phyloP scores from a whole-genome alignment of 2,329 filamentous ascomycete genomes.

The Curvularia verruculosa region DNA sequence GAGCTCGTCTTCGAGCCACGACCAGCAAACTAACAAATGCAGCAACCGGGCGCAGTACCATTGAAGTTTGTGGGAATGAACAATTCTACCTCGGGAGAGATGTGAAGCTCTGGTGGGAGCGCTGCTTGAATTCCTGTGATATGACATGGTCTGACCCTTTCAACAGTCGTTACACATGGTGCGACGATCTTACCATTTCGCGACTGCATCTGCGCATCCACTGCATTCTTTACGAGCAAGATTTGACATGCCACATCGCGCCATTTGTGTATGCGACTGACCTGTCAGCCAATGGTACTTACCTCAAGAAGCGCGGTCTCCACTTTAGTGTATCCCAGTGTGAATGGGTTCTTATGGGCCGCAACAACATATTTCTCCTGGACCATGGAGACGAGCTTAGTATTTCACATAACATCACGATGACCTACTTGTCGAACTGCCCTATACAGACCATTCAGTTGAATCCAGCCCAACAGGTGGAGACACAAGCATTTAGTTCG shows the following conservation, averaged over 20 bases:
- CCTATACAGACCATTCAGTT: slow-evolving; percentile 18
- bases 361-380: slow-evolving; percentile 50
- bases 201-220: slow-evolving; percentile 55
- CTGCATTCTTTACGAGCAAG: slow-evolving; percentile 55
- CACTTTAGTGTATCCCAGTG: slow-evolving; percentile 29
- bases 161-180: slow-evolving; percentile 40
- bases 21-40: slow-evolving; percentile 25
- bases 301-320: slow-evolving; percentile 40
- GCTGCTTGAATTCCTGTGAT: slow-evolving; percentile 2
- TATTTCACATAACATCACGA: slow-evolving; percentile 35
- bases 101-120: slow-evolving; percentile 40
- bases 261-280: slow-evolving; percentile 57
- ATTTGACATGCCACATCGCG: slow-evolving; percentile 41
- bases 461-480: slow-evolving; percentile 39
- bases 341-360: slow-evolving; percentile 40
- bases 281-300: slow-evolving; percentile 53
- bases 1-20: background rate
- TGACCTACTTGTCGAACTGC: slow-evolving; percentile 32
- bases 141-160: slow-evolving; percentile 23
- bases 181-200: slow-evolving; percentile 49
- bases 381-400: slow-evolving; percentile 52
- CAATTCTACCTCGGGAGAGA: slow-evolving; percentile 47
- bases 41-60: slow-evolving; percentile 32
- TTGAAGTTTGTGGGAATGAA: slow-evolving; percentile 44
- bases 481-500: slow-evolving; percentile 53